Base-by-base conservation (phyloP, 169 alveolate genomes). In the Cardiosporidium cionae region DNA sequence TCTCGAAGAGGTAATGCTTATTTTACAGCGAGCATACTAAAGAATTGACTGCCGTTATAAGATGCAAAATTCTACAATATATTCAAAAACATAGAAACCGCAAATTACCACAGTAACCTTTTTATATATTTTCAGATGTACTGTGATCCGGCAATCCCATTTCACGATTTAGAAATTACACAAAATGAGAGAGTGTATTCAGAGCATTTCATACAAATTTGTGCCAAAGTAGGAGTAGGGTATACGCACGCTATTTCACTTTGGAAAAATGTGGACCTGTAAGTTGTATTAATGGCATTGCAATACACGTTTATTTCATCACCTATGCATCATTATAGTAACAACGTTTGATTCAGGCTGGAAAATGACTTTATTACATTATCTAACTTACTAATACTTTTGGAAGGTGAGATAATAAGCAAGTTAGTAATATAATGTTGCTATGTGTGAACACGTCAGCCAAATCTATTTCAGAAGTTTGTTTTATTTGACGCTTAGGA, bases 191-290 rank as follows among this genome's bases (percentile, higher is more conserved):
- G 79, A 66, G 79, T 78, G 64, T 58, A 78, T 31, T 32, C 31
- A 52, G 84, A 78, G 9, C 73, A 62, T 53, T 78, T 78, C 53
- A 28, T 70, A 32, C 29, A 33, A 0, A 36, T 78, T 33, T 53
- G 74, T 3, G 79, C 63, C 32, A 62, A 78, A 44, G 78, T 77
- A 0, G 84, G 84, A 7, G 28, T 78, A 44, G 36, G 74, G 5
- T 31, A 71, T 0, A 58, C 74, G n/a, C 35, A 74, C 37, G 79
- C 84, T 7, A 35, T 68, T 16, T 9, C 6, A n/a, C 84, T 78
- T 32, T 78, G 84, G 84, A 28, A 32, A 2, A 32, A 33, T 7
- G 66, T 78, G 44, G 84, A 78, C 16, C 54, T 58, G 83, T 77
- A 23, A 58, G 82, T 28, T 25, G 1, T 29, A 27, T 0, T 9